A percentile compares a stretch with the other conserved stretches of the same genome.
These are phyloP conservation scores for Starmerella bacillaris DNA, from an alignment of 805 yeast species.

Conservation along the genomic window DNA sequence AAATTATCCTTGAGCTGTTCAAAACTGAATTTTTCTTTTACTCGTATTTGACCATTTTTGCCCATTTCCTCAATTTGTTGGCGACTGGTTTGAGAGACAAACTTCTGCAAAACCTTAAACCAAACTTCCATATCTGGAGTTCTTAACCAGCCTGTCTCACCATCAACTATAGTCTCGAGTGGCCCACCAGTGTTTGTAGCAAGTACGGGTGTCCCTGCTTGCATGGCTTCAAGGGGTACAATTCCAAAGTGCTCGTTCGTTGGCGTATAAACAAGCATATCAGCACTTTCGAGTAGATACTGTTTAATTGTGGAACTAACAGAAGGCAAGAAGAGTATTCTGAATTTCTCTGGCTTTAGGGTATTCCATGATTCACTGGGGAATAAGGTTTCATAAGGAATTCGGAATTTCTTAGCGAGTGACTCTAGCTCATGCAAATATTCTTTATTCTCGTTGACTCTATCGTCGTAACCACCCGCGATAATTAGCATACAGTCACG, in stretches of 20 bases:
- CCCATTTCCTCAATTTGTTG: slow-evolving; percentile 18
- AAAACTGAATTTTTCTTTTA: slow-evolving; percentile 20
- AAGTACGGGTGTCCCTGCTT: slow-evolving; percentile 60
- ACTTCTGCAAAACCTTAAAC: slow-evolving; percentile 22
- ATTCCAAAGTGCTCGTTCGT: slow-evolving; percentile 89
- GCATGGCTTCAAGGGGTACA: slow-evolving; percentile 93
- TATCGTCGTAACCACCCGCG: slow-evolving; percentile 80
- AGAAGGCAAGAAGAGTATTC: slow-evolving; percentile 65
- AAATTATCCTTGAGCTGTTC: slow-evolving; percentile 20
- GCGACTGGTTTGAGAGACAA: slow-evolving; percentile 13
- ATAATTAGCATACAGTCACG: slow-evolving; percentile 34
- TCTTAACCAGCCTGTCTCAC: slow-evolving; percentile 26
- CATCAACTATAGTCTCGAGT: slow-evolving; percentile 47
- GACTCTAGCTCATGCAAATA: slow-evolving; percentile 44
- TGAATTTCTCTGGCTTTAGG: slow-evolving; percentile 19
- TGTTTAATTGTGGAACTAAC: slow-evolving; percentile 49
- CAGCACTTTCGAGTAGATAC: slow-evolving; percentile 38
- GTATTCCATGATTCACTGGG: slow-evolving; percentile 15
- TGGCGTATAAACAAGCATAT: slow-evolving; percentile 70
- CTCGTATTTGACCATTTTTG: slow-evolving; percentile 20
- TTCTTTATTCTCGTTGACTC: slow-evolving; percentile 57
- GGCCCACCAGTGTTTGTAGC: slow-evolving; percentile 91
- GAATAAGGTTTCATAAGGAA: slow-evolving; percentile 31
- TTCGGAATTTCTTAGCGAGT: slow-evolving; percentile 29
- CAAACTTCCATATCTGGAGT: slow-evolving; percentile 21